Evolutionary conservation across 2,329 filamentous ascomycete genomes (phyloP), one percentile per base, ranked within the genome.

Genomic region (Alternaria novae-zelandiae): DNA sequence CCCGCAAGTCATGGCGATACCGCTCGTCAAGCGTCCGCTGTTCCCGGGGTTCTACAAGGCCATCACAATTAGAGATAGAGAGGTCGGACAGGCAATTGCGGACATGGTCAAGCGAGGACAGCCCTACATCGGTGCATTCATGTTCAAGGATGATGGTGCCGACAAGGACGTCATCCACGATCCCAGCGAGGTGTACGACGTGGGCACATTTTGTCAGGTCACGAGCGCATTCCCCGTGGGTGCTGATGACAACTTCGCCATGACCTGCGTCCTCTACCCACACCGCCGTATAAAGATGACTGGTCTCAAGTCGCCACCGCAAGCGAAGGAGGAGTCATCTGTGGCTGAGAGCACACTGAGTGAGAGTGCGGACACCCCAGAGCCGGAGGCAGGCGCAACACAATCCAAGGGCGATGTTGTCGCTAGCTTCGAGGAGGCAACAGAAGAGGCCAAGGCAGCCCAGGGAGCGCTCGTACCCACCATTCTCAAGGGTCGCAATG

Each of bases 41-140:
- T 99, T 98, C 81, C 96, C 96, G 1, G 96, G 96, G 2, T 99
- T 98, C 82, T 99, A 99, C 84, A 99, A 99, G 82, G 95, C 96
- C 10, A 96, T 99, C 71, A 99, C 95, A 4, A 97, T 99, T 71
- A 91, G 93, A 77, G 94, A 99, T 75, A 92, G 92, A 17, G 92
- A 96, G 72, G 96, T 99, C 36, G 91, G 94, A 13, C 89, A 90
- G 43, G 96, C 96, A 21, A 97, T 99, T 70, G 91, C 94, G 62
- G 96, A 99, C 78, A 96, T 97, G 86, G 93, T 98, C 79, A 97
- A 97, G 85, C 88, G 95, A 56, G 96, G 96, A 1, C 96, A 99
- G 80, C 96, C 95, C 23, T 99, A 99, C 74, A 93, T 99, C 44
- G 96, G 96, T 66, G 95, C 94, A 4, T 99, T 99, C 82, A 81